A percentile compares a stretch with the other conserved stretches of the same genome.
These are phyloP conservation scores for Yamadazyma kitorensis DNA, from an alignment of 805 yeast genomes.

Conservation along the genomic window DNA sequence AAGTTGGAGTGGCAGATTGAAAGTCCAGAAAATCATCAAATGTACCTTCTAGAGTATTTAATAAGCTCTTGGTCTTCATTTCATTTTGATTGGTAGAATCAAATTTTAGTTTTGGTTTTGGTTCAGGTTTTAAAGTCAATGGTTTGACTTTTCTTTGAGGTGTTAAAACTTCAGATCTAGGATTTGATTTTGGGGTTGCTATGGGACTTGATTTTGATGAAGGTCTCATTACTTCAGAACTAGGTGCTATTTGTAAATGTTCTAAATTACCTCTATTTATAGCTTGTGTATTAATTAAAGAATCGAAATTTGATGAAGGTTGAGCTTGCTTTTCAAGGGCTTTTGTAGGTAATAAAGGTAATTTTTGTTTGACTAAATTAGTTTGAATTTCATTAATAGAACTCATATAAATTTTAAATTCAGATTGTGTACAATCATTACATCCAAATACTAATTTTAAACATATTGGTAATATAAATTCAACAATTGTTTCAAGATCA, in stretches of 20 bases:
- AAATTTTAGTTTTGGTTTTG: constrained; percentile 10
- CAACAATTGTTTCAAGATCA: constrained; percentile 28
- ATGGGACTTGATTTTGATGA: constrained; percentile 5
- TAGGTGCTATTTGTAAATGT: constrained; percentile 4
- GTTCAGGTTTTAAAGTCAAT: constrained; percentile 7
- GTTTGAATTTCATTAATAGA: constrained; percentile 21
- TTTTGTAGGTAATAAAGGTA: constrained; percentile 17
- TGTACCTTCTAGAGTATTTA: constrained; percentile 24
- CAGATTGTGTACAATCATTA: constrained; percentile 32
- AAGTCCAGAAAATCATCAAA: constrained; percentile 17
- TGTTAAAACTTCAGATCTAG: constrained; percentile 3
- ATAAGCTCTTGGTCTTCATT: constrained; percentile 18
- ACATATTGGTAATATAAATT: constrained; percentile 29
- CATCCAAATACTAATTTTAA: constrained; percentile 36
- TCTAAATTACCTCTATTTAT: constrained; percentile 12
- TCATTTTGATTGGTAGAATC: constrained; percentile 7
- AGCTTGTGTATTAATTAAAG: constrained; percentile 23
- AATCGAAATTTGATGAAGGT: constrained; percentile 19
- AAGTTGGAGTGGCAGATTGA: constrained; percentile 12
- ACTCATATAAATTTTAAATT: constrained; percentile 28
- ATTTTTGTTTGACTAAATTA: constrained; percentile 17
- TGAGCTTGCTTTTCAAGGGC: constrained; percentile 1
- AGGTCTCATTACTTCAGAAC: constrained; percentile 22
- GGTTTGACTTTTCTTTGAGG: constrained; percentile 11
- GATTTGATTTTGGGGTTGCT: constrained; percentile 8